These are phyloP conservation scores for Rubroboletus satanas DNA, from an alignment of 768 basidiomycete genomes.

Conservation along the genomic window DNA sequence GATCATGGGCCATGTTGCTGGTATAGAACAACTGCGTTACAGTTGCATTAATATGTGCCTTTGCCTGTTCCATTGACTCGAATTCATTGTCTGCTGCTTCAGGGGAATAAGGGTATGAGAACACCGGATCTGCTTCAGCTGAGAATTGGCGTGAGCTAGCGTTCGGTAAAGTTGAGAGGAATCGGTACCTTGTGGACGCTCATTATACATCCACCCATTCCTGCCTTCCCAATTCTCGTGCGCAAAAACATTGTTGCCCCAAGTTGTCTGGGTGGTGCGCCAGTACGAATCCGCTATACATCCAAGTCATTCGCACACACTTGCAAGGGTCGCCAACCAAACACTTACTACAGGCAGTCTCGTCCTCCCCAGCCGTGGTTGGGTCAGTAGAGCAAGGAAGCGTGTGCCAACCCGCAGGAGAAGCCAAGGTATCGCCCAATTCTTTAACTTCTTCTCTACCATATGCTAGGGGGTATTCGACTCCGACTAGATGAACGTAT, in stretches of 20 bases:
- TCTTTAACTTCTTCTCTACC: constrained; percentile 46
- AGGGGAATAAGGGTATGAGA: constrained; percentile 77
- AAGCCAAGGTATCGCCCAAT: constrained; percentile 73
- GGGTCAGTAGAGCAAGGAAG: constrained; percentile 75
- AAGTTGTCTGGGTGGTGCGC: constrained; percentile 74
- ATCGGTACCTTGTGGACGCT: constrained; percentile 60
- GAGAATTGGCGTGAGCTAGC: neutral
- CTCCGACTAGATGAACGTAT: neutral
- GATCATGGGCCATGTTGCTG: constrained; percentile 73
- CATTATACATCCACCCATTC: constrained; percentile 64
- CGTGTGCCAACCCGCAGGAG: constrained; percentile 90
- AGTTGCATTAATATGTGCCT: constrained; percentile 81
- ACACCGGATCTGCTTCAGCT: constrained; percentile 30
- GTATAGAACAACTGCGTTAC: constrained; percentile 90
- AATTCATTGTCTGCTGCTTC: constrained; percentile 42
- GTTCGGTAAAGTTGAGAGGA: neutral
- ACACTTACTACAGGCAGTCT: constrained; percentile 7
- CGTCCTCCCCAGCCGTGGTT: constrained; percentile 16
- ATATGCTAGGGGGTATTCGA: constrained; percentile 13
- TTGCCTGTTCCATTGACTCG: constrained; percentile 67
- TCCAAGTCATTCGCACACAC: neutral
- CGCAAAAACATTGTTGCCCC: constrained; percentile 89
- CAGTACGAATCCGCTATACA: constrained; percentile 35
- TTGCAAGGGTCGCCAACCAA: neutral
- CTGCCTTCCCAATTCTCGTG: constrained; percentile 90